phyloP scores from a whole-genome alignment of 345 rosid species.

The Citrus maxima region DNA sequence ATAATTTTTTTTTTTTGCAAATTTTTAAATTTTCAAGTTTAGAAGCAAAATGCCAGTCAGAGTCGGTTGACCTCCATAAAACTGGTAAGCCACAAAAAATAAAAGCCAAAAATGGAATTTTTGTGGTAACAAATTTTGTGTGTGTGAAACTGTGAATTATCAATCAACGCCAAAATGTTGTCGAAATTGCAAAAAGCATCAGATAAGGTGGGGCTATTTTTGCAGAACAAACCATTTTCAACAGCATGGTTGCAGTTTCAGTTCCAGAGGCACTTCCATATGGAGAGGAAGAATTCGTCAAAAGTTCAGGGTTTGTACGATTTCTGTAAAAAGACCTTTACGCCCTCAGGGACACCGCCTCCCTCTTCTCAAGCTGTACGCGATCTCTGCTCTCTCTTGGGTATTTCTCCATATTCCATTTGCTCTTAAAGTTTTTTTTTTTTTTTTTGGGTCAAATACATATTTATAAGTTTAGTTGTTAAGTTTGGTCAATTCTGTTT shows the following conservation, averaged over 20 bases:
- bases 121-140: no score
- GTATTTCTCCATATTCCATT: constrained; percentile 33
- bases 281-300: constrained; percentile 45
- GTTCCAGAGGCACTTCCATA: constrained; percentile 31
- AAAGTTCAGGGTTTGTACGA: constrained; percentile 70
- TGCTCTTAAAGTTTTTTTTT: not conserved
- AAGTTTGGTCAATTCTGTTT: constrained; percentile 13
- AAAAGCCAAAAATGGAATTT: not conserved
- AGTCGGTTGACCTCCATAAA: not conserved
- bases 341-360: constrained; percentile 50
- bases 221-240: constrained; percentile 14
- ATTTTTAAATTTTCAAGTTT: no score
- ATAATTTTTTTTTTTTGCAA: no score
- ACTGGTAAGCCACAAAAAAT: not conserved
- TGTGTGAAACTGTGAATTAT: not conserved
- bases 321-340: constrained; percentile 52
- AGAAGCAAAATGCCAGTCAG: not conserved
- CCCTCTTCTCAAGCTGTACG: constrained; percentile 43
- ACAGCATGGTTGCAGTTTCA: constrained; percentile 22
- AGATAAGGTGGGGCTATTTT: constrained; percentile 38
- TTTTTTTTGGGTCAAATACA: not conserved
- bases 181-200: constrained; percentile 43
- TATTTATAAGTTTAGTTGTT: not conserved
- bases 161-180: constrained; percentile 27
- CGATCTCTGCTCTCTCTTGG: constrained; percentile 62